phyloP scores from a whole-genome alignment of 2,329 filamentous ascomycete species.

The Coniochaeta hoffmannii region DNA sequence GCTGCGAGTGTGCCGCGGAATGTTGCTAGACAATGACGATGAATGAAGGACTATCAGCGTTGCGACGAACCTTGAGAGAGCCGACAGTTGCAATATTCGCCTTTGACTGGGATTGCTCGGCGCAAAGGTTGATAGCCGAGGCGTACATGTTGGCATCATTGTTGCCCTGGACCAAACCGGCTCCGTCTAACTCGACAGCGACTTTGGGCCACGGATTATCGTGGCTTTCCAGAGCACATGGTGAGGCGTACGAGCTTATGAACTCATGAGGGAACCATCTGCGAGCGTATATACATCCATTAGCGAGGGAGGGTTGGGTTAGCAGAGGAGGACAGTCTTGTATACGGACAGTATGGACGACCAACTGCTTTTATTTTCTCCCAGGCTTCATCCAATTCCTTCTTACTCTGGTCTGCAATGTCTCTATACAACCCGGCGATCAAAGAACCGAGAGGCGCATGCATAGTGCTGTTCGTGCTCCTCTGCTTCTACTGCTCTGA shows the following conservation, averaged over 20 bases:
- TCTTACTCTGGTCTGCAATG: neutral
- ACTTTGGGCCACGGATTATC: neutral
- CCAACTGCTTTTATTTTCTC: neutral
- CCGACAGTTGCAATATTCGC: neutral
- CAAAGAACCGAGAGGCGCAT: too few species aligned
- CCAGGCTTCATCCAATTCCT: neutral
- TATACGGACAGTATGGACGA: neutral
- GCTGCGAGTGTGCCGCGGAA: slow-evolving; percentile 31
- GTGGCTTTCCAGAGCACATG: neutral
- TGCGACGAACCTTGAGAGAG: neutral
- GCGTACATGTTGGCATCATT: neutral
- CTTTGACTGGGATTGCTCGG: neutral
- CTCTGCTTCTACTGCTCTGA: too few species aligned
- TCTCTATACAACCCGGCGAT: too few species aligned
- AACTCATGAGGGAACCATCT: neutral
- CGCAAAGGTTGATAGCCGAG: neutral
- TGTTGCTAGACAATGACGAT: slow-evolving; percentile 22
- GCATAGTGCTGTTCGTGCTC: too few species aligned
- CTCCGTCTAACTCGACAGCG: neutral
- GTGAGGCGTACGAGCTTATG: neutral
- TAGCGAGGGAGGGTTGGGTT: neutral
- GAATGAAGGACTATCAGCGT: neutral
- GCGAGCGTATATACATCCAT: neutral
- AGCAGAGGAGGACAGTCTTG: neutral
- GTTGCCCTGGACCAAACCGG: neutral